Evolutionary conservation across 345 rosid genomes (phyloP), one percentile per base, ranked within the genome.

Genomic region (Syzygium oleosum): DNA sequence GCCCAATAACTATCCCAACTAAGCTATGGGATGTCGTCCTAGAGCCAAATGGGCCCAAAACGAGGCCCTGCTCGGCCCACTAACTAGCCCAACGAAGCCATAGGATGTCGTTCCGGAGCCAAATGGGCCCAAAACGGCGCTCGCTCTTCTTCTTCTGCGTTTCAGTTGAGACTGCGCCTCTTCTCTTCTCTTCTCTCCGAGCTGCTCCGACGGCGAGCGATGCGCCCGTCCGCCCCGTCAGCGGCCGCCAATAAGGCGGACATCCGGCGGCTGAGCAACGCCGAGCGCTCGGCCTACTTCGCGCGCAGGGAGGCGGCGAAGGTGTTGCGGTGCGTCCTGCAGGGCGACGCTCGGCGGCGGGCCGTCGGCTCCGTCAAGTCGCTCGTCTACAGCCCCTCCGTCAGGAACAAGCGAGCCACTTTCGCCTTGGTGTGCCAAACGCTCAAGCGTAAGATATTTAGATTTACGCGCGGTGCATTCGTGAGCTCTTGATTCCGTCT

Each of bases 351-450:
- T 51, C 92, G 93, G 34, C 96, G 97, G 15, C 95, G 92, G 88
- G 99, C 99, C 85, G 91, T 91, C 31, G 96, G 93, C 51, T 94
- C 99, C 86, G 94, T 97, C 58, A 97, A 97, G 86, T 92, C 99
- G 19, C 96, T 96, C 84, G 95, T 97, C 86, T 96, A 95, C 59
- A 90, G 94, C 88, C 98, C 97, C 84, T 91, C 97, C 27, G 92
- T 95, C 51, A 92, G 91, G 84, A 97, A 97, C 95, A 97, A 97
- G 90, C 94, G 89, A 87, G 99, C 94, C 59, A 97, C 99, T 78
- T 94, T 92, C 87, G 99, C 99, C 91, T 94, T 97, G 58, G 99
- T 97, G 86, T 97, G 98, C 91, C 95, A 97, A 88, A 97, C 99
- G n/a, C 95, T 97, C 34, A 96, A 96, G 90, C 90, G 99, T 97